Conservation (phyloP, 805 yeast genomes). For the Scheffersomyces ergatensis region DNA sequence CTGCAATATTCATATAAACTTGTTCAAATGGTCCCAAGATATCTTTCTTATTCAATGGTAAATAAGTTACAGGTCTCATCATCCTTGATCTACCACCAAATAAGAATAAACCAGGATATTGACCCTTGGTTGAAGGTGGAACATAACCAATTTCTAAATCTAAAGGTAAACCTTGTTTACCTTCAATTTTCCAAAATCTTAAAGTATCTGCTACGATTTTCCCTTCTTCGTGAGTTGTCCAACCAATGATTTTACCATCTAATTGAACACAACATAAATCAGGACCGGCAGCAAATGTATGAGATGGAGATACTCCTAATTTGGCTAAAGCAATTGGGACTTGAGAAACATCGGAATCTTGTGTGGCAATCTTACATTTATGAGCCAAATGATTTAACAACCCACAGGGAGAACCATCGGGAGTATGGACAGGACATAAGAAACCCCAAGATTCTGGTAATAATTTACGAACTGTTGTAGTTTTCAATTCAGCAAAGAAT, state of each 20-base stretch:
- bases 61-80: slow-evolving; percentile 92
- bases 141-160: slow-evolving; percentile 93
- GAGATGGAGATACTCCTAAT: slow-evolving; percentile 80
- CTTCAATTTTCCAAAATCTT: slow-evolving; percentile 90
- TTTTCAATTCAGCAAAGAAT: slow-evolving; percentile 95
- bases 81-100: slow-evolving; percentile 93
- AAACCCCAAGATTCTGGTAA: slow-evolving; percentile 99
- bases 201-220: slow-evolving; percentile 82
- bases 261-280: slow-evolving; percentile 84
- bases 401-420: slow-evolving; percentile 99
- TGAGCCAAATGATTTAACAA: slow-evolving; percentile 94
- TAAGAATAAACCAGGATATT: slow-evolving; percentile 91
- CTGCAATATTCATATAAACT: slow-evolving; percentile 95
- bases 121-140: slow-evolving; percentile 94
- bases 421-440: slow-evolving; percentile 98
- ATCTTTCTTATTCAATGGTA: slow-evolving; percentile 81
- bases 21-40: slow-evolving; percentile 97
- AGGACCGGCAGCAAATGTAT: slow-evolving; percentile 85
- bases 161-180: slow-evolving; percentile 70
- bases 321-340: slow-evolving; percentile 65
- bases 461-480: slow-evolving; percentile 94
- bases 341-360: slow-evolving; percentile 66
- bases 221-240: slow-evolving; percentile 91
- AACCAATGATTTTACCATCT: slow-evolving; percentile 90
- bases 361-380: slow-evolving; percentile 84